Conservation (phyloP, 164 flowering plant genomes). For the Vitis vinifera region DNA sequence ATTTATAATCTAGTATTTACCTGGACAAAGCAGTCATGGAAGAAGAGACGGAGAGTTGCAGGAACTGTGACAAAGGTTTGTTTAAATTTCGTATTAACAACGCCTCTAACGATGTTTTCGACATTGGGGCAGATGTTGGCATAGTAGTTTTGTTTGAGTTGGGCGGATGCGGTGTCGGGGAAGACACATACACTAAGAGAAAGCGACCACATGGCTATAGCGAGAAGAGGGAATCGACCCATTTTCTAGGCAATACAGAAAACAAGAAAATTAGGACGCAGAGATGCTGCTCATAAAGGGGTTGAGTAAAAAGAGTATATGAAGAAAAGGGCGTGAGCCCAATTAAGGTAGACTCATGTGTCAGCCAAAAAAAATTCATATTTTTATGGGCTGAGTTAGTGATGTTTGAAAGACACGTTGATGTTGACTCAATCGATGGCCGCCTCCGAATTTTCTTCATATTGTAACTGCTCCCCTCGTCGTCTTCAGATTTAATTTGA, state of each 20-base stretch:
- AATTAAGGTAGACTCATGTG: slow-evolving; percentile 14
- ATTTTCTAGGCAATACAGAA: slow-evolving; percentile 9
- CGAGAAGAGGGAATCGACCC: slow-evolving; percentile 20
- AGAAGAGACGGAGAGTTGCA: slow-evolving; percentile 77
- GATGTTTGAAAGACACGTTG: slow-evolving; percentile 1
- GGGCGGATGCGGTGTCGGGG: slow-evolving; percentile 40
- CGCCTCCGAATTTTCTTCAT: slow-evolving; percentile 7
- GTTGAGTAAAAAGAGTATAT: neutral
- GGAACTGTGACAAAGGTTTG: slow-evolving; percentile 86
- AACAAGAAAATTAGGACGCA: too few species aligned
- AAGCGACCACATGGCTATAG: slow-evolving; percentile 18
- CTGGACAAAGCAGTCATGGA: slow-evolving; percentile 85
- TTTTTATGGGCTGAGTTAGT: neutral
- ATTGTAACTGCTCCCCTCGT: neutral
- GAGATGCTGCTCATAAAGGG: too few species aligned
- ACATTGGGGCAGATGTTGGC: slow-evolving; percentile 72
- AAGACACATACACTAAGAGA: slow-evolving; percentile 25
- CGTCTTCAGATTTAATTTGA: too few species aligned
- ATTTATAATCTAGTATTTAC: slow-evolving; percentile 22
- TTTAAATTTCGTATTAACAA: slow-evolving; percentile 47
- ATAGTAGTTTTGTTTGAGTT: slow-evolving; percentile 58
- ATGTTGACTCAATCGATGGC: slow-evolving; percentile 11
- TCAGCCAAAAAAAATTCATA: neutral
- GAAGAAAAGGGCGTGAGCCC: slow-evolving; percentile 5
- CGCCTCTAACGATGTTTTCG: slow-evolving; percentile 61